Percentiles rank a stretch among this genome's conserved stretches.
Conservation (phyloP, 73 alveolate genomes). For the Tetrahymena thermophila region DNA sequence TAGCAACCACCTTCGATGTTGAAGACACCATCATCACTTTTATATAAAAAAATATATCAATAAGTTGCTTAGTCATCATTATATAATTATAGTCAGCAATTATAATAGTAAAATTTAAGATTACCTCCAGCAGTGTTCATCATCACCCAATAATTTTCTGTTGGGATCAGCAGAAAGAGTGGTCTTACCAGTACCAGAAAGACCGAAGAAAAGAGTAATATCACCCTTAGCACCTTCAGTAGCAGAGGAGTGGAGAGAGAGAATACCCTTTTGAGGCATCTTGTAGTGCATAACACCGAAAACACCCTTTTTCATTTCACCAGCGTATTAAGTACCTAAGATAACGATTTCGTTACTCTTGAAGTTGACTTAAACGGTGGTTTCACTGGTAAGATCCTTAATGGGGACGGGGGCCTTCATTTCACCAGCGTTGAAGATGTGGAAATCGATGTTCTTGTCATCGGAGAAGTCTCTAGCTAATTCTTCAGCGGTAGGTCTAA, state of each 20-base stretch:
- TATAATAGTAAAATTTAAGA: neutral
- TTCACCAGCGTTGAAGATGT: slow-evolving; percentile 85
- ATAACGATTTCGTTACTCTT: slow-evolving; percentile 71
- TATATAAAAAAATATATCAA: neutral
- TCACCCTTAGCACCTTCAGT: slow-evolving; percentile 81
- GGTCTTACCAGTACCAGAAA: slow-evolving; percentile 95
- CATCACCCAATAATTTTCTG: slow-evolving; percentile 91
- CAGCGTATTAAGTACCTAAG: slow-evolving; percentile 94
- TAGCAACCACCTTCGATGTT: slow-evolving; percentile 97
- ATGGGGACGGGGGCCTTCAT: slow-evolving; percentile 79
- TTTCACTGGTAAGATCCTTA: slow-evolving; percentile 76
- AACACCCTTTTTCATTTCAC: slow-evolving; percentile 95
- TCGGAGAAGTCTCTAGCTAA: slow-evolving; percentile 48
- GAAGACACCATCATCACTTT: slow-evolving; percentile 82
- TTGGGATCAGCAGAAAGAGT: slow-evolving; percentile 90
- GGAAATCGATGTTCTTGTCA: slow-evolving; percentile 57
- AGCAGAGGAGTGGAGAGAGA: slow-evolving; percentile 90
- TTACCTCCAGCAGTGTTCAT: slow-evolving; percentile 90
- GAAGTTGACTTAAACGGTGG: slow-evolving; percentile 77
- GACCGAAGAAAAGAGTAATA: slow-evolving; percentile 88
- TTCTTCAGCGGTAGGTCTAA: slow-evolving; percentile 74
- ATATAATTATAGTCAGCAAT: too few relatives aligned
- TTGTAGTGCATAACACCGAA: slow-evolving; percentile 85
- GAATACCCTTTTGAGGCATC: slow-evolving; percentile 80
- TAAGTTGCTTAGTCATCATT: neutral